Conservation (phyloP, 306 rosid species). For the Urtica urens region DNA sequence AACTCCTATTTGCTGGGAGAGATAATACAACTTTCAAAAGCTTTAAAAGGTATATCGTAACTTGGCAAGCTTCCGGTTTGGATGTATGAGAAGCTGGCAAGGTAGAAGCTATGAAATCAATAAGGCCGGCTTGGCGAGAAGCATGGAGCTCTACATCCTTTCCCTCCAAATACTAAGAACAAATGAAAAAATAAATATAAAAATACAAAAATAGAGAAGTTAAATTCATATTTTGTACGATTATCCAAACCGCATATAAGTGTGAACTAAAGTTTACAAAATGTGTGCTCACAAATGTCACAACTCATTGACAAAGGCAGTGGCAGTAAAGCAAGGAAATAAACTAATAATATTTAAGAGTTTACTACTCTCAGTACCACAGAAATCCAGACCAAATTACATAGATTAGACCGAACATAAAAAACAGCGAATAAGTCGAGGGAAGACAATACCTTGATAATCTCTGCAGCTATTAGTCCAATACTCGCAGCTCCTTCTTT, state of each 20-base stretch:
- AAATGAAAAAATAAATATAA: conserved; percentile 8
- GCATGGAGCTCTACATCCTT: conserved; percentile 91
- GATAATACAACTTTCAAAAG: conserved; percentile 74
- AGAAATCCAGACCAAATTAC: too few relatives aligned
- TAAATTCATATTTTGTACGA: conserved; percentile 6
- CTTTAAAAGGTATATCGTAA: conserved; percentile 69
- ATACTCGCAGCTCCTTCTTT: conserved; percentile 97
- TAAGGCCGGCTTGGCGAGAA: conserved; percentile 89
- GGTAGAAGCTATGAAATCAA: conserved; percentile 97
- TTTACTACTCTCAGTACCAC: too few relatives aligned
- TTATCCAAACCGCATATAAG: background rate
- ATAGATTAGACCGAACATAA: too few relatives aligned
- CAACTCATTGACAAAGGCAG: too few relatives aligned
- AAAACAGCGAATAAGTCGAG: too few relatives aligned
- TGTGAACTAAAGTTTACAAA: background rate
- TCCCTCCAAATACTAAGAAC: conserved; percentile 75
- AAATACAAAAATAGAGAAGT: background rate
- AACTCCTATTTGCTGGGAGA: conserved; percentile 72
- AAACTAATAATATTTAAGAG: too few relatives aligned
- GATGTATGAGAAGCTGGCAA: conserved; percentile 96
- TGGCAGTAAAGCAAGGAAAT: too few relatives aligned
- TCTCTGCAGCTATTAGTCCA: conserved; percentile 78
- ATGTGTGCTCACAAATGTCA: too few relatives aligned
- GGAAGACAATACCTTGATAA: conserved; percentile 62
- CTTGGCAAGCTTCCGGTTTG: conserved; percentile 94